Evolutionary conservation across 192 early-diverging fungal species (phyloP), one percentile per base, ranked within the genome.

Genomic region (Entophlyctis luteolus): DNA sequence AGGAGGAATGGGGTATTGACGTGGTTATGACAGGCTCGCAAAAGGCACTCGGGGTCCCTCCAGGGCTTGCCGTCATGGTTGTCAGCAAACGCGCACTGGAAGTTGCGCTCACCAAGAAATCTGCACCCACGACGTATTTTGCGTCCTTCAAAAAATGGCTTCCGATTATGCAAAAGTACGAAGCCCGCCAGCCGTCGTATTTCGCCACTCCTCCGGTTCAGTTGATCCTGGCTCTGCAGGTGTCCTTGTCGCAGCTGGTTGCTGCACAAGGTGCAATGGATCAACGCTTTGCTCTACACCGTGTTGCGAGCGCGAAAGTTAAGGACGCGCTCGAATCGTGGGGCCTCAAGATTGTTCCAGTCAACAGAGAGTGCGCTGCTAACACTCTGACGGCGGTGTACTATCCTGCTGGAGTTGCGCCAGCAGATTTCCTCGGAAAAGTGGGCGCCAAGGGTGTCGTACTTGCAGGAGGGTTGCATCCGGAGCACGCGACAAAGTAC

Each of bases 181-280:
- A 98, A 80, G 87, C 87, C 0, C 87, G 93, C 60, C 91, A 93
- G 58, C 86, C 89, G 29, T 84, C 86, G 56, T 98, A 98, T 81
- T 98, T 98, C 85, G 96, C 94, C 55, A 98, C 96, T 31, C 96
- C 96, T 12, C 86, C 92, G 47, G 96, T 98, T 48, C 93, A 95
- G 81, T 84, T 90, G 38, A 84, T 98, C 74, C 82, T 88, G 75
- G 93, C 94, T 27, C 88, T 98, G 34, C 82, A 93, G 72, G 81
- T 86, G 25, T 89, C 90, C 54, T 84, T 98, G 56, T 80, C 84
- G 73, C 89, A 91, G 77, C 76, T 94, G 31, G 81, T 91, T 46
- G 76, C 72, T 50, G 75, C 79, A 37, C 72, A 78, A 28, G 75
- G 85, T 39, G 68, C 68, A 12, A 79, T 98, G 81, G 91, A 94